A percentile compares a stretch with the other conserved stretches of the same genome.
These are phyloP conservation scores for Pterocarpus macrocarpus DNA, from an alignment of 306 rosid species.

Conservation along the genomic window DNA sequence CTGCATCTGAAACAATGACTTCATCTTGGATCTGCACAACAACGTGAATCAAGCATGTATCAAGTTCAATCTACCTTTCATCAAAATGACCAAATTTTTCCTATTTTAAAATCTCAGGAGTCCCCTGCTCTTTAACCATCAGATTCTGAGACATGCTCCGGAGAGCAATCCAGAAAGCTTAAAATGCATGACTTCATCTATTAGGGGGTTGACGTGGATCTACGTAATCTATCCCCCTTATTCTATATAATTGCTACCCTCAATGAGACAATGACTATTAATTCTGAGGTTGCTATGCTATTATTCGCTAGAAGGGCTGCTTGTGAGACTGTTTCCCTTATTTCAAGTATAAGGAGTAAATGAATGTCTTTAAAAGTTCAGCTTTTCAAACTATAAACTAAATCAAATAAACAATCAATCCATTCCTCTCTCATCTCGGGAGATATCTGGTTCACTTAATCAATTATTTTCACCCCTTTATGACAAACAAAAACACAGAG, in stretches of 20 bases:
- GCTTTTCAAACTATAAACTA: not conserved
- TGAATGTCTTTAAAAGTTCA: not conserved
- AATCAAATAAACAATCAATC: not conserved
- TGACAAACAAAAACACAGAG: not conserved
- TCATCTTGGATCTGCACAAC: slow-evolving; percentile 92
- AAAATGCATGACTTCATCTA: not conserved
- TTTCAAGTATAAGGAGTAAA: not conserved
- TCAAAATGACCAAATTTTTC: not conserved
- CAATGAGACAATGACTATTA: not conserved
- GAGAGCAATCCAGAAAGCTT: not conserved
- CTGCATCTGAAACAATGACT: slow-evolving; percentile 92
- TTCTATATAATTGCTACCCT: slow-evolving; percentile 1
- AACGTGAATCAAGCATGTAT: slow-evolving; percentile 37
- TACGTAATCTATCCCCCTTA: not conserved
- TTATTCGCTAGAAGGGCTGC: not conserved
- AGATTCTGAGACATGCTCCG: not conserved
- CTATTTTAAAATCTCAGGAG: not conserved
- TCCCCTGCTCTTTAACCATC: not conserved
- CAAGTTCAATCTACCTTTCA: not conserved
- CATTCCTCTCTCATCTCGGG: not conserved
- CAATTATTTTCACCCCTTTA: not conserved
- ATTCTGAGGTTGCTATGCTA: not conserved
- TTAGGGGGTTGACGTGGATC: not conserved
- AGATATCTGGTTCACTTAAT: not conserved
- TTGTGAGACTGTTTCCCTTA: not conserved